Conservation (phyloP, 2,329 filamentous ascomycete genomes). For the Venturia carpophila region DNA sequence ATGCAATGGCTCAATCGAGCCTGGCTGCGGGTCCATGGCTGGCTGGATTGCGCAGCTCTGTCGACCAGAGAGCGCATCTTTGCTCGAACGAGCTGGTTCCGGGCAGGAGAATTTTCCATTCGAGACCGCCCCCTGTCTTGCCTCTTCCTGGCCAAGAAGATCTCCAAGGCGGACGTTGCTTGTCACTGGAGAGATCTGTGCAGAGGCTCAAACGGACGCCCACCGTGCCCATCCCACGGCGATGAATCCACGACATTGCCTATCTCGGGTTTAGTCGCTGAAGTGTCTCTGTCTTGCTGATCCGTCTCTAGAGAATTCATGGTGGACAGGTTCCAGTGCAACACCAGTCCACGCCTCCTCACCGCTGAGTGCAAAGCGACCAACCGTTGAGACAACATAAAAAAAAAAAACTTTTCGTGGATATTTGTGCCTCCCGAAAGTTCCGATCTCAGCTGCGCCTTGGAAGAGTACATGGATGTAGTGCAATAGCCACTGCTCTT, state of each 20-base stretch:
- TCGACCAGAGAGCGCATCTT: not conserved
- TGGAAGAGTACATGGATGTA: not conserved
- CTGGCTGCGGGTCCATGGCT: not conserved
- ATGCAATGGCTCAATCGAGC: not conserved
- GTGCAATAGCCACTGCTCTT: not conserved
- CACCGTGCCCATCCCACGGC: not conserved
- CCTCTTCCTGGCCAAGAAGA: too few species aligned
- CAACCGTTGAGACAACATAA: not conserved
- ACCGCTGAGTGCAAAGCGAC: not conserved
- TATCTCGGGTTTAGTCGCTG: not conserved
- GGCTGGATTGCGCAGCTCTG: not conserved
- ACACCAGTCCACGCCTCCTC: not conserved
- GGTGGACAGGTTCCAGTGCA: not conserved
- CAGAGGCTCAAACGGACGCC: not conserved
- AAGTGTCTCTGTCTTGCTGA: not conserved
- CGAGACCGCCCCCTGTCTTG: not conserved
- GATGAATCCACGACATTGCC: slow-evolving; percentile 1
- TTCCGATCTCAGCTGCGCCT: slow-evolving; percentile 4
- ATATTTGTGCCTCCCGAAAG: slow-evolving; percentile 2
- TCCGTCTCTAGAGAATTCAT: not conserved
- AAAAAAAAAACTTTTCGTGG: not conserved
- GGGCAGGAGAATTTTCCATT: not conserved
- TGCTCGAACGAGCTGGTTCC: not conserved
- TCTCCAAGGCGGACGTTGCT: not conserved
- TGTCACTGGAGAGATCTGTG: not conserved